phyloP scores from a whole-genome alignment of 306 rosid genomes.

The Alnus glutinosa region DNA sequence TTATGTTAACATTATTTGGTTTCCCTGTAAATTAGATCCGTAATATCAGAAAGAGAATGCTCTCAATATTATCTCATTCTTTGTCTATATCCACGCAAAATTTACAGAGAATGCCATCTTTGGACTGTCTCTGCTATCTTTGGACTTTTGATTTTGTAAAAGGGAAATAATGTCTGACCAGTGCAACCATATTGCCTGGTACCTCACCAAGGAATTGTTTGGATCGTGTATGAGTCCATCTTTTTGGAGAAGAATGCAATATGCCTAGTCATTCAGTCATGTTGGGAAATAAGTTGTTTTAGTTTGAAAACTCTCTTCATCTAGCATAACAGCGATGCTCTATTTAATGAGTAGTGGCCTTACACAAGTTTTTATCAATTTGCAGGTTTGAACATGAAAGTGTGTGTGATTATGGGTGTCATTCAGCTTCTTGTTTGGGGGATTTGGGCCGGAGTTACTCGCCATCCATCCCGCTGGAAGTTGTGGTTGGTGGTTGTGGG shows the following conservation, averaged over 20 bases:
- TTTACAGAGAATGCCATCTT: no score
- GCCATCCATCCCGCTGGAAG: constrained; percentile 71
- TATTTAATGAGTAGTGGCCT: constrained; percentile 19
- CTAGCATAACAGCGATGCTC: constrained; percentile 3
- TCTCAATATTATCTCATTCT: no score
- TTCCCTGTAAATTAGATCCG: not conserved
- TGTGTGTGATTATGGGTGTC: constrained; percentile 59
- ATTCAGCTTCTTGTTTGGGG: constrained; percentile 87
- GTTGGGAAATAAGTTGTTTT: not conserved
- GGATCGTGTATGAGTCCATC: not conserved
- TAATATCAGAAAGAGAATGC: not conserved
- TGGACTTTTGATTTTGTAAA: not conserved
- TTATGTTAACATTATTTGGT: not conserved
- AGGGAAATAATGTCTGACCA: not conserved
- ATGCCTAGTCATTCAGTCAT: not conserved
- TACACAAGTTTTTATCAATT: constrained; percentile 23
- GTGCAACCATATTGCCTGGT: not conserved
- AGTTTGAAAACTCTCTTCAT: not conserved
- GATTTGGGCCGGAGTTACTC: constrained; percentile 54
- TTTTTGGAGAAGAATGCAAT: not conserved
- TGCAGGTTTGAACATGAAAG: constrained; percentile 82
- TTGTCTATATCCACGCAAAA: no score
- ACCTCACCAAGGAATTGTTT: not conserved
- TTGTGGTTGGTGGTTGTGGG: constrained; percentile 67
- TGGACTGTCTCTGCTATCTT: no score